Conservation (phyloP, 192 early-diverging fungal species). For the Rhizophagus clarus region DNA sequence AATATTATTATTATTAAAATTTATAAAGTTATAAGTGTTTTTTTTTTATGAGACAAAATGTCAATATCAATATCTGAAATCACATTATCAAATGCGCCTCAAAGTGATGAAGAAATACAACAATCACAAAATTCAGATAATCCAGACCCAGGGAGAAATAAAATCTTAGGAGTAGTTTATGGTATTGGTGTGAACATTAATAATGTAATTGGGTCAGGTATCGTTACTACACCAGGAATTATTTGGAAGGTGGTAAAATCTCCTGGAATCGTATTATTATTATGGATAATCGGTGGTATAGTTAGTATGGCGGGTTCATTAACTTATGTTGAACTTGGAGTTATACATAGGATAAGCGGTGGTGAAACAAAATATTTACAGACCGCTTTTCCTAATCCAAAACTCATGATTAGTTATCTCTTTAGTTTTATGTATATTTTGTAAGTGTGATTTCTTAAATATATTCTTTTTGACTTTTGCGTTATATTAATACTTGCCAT, state of each 20-base stretch:
- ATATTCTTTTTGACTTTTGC: too few relatives aligned
- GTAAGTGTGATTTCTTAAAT: background rate
- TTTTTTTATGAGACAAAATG: too few relatives aligned
- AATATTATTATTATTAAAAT: too few relatives aligned
- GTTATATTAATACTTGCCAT: too few relatives aligned
- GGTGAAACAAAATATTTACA: background rate
- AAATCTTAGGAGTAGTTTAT: background rate
- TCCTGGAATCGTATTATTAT: background rate
- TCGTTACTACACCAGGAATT: background rate
- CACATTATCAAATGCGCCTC: too few relatives aligned
- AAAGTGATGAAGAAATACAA: too few relatives aligned
- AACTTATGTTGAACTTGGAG: background rate
- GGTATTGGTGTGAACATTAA: background rate
- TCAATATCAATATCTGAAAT: too few relatives aligned
- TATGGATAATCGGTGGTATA: background rate
- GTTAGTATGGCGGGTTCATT: background rate
- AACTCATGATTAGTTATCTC: background rate
- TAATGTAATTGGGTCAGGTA: background rate
- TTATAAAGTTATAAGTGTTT: too few relatives aligned
- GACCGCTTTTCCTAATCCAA: background rate
- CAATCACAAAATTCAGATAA: too few relatives aligned
- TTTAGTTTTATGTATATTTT: background rate
- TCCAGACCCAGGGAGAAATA: too few relatives aligned
- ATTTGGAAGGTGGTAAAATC: background rate
- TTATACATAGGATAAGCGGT: background rate